Evolutionary conservation across 208 protist genomes (phyloP).

Genomic region (Acanthamoeba triangularis): DNA sequence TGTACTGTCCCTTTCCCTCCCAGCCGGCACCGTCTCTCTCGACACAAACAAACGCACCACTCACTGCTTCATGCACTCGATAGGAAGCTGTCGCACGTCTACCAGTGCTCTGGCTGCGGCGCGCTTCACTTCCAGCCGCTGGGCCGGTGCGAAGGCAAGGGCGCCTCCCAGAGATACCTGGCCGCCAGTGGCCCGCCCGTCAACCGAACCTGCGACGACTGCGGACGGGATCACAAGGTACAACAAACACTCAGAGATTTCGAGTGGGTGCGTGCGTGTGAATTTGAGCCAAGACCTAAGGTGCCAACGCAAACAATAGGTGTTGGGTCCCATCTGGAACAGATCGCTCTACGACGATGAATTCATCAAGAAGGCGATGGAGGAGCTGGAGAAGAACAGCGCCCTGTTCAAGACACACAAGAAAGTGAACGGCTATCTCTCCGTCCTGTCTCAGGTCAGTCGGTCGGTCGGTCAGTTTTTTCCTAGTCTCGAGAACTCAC

Average conservation of each 20-base stretch:
- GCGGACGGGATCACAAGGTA: conserved; percentile 90
- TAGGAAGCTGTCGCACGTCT: conserved; percentile 90
- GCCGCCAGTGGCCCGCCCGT: neutral
- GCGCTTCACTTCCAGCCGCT: conserved; percentile 96
- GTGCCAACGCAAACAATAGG: neutral
- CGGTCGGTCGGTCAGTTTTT: neutral
- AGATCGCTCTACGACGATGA: neutral
- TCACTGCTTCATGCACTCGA: neutral
- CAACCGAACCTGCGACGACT: conserved; percentile 90
- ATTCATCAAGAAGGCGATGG: conserved; percentile 64
- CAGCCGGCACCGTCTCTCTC: neutral
- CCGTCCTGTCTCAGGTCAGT: conserved; percentile 61
- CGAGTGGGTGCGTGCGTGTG: neutral
- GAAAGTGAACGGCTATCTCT: conserved; percentile 60
- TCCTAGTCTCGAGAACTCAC: no score
- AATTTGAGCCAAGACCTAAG: neutral
- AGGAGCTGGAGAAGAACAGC: neutral
- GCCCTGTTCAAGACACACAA: conserved; percentile 66
- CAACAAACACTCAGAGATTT: neutral
- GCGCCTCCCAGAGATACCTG: conserved; percentile 38
- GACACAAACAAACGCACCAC: neutral
- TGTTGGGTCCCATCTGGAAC: conserved; percentile 76
- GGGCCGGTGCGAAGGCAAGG: conserved; percentile 80
- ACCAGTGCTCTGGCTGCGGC: conserved; percentile 97
- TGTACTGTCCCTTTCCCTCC: neutral